A percentile compares a stretch with the other conserved stretches of the same genome.
Evolutionary conservation across 2,329 filamentous ascomycete species (phyloP).

Genomic region (Leptographium lundbergii): DNA sequence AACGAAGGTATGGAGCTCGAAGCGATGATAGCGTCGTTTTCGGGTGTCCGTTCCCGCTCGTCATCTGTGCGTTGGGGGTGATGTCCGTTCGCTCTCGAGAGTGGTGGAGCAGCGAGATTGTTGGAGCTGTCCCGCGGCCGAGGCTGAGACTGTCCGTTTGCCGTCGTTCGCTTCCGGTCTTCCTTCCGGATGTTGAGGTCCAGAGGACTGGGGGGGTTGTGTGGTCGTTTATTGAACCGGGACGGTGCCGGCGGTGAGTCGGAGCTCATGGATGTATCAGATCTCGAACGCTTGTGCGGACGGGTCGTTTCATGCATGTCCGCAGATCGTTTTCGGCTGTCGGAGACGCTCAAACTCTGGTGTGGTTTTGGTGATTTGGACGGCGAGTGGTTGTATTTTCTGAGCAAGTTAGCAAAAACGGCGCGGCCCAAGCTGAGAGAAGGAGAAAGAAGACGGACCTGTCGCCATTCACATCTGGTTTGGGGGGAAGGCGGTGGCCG

Average conservation of each 20-base stretch:
- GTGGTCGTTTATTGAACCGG: conserved; percentile 2
- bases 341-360: conserved; percentile 23
- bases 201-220: conserved; percentile 9
- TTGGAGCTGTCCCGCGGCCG: not conserved
- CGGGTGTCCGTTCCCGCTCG: not conserved
- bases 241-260: conserved; percentile 7
- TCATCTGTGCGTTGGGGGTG: not conserved
- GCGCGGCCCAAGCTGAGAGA: not conserved
- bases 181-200: conserved; percentile 8
- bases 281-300: conserved; percentile 32
- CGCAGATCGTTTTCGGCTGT: conserved; percentile 32
- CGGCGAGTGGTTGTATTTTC: conserved; percentile 13
- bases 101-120: not conserved
- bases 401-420: conserved; percentile 12
- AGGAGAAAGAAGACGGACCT: conserved; percentile 13
- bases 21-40: not conserved
- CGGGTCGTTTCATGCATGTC: conserved; percentile 32
- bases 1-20: not conserved
- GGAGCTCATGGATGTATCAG: conserved; percentile 20
- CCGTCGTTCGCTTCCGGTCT: conserved; percentile 1
- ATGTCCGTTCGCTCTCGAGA: not conserved
- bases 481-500: conserved; percentile 3
- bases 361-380: conserved; percentile 20
- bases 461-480: conserved; percentile 17
- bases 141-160: conserved; percentile 4